Conservation (phyloP, 345 rosid species). For the Punica granatum region DNA sequence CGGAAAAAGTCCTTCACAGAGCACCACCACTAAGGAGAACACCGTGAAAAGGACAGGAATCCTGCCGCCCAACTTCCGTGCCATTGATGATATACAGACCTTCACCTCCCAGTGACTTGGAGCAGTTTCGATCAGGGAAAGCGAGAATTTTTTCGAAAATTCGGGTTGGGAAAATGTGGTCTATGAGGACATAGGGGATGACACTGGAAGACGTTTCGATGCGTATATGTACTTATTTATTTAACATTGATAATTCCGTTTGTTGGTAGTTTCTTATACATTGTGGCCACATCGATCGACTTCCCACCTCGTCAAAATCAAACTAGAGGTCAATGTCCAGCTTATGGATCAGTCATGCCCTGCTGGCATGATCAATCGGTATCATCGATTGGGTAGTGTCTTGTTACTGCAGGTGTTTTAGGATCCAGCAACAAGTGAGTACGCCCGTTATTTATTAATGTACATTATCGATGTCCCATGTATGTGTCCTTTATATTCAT, state of each 20-base stretch:
- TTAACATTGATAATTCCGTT: no score
- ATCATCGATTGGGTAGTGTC: not conserved
- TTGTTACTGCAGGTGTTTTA: no score
- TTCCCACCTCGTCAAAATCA: not conserved
- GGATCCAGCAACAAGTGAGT: no score
- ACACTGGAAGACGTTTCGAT: not conserved
- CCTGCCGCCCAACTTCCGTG: constrained; percentile 1
- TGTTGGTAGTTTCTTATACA: not conserved
- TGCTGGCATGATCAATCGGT: not conserved
- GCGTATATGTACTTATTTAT: no score
- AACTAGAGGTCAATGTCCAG: not conserved
- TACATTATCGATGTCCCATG: no score
- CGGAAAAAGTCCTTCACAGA: constrained; percentile 21
- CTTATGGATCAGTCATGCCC: no score
- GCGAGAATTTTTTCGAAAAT: not conserved
- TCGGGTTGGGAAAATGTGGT: not conserved
- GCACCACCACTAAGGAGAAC: constrained; percentile 17
- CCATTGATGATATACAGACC: constrained; percentile 10
- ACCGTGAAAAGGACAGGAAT: constrained; percentile 14
- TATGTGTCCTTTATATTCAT: no score
- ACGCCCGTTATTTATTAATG: no score
- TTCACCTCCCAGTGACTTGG: not conserved
- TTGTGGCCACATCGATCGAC: not conserved
- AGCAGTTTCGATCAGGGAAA: no score
- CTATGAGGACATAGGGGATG: not conserved